Evolutionary conservation across 1,284 basidiomycete genomes (phyloP).

Genomic region (Cerioporus squamosus): DNA sequence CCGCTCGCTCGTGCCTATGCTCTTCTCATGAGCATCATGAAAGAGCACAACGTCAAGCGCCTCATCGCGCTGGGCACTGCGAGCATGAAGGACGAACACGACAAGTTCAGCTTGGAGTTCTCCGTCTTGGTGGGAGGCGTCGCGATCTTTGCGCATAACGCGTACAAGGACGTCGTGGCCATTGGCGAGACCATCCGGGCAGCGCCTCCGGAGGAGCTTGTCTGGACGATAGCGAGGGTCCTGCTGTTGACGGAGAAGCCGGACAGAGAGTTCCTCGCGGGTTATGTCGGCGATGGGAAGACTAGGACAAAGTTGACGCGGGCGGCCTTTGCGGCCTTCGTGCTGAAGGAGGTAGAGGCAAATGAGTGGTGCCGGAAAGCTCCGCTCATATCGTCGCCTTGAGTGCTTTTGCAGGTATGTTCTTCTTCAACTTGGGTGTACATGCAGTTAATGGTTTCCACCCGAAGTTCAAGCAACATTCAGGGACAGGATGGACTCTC

Average conservation of each 20-base stretch:
- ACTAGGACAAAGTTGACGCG: constrained; percentile 52
- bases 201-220: constrained; percentile 47
- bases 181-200: constrained; percentile 58
- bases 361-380: constrained; percentile 49
- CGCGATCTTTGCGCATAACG: constrained; percentile 39
- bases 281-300: constrained; percentile 68
- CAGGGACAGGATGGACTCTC: not conserved
- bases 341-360: constrained; percentile 56
- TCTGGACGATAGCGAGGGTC: constrained; percentile 72
- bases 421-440: not conserved
- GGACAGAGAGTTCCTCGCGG: constrained; percentile 50
- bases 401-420: not conserved
- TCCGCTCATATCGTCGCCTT: constrained; percentile 37
- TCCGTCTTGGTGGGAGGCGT: constrained; percentile 46
- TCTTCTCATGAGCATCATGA: constrained; percentile 58
- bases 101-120: constrained; percentile 57
- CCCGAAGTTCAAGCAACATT: not conserved
- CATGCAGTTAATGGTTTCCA: no score
- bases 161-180: constrained; percentile 52
- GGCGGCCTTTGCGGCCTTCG: constrained; percentile 61
- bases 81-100: constrained; percentile 62
- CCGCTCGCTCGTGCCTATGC: constrained; percentile 66
- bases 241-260: constrained; percentile 57
- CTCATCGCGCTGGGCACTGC: constrained; percentile 68
- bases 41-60: constrained; percentile 51